These are phyloP conservation scores for Aphanomyces astaci DNA, from an alignment of 352 stramenopile species.

Conservation along the genomic window DNA sequence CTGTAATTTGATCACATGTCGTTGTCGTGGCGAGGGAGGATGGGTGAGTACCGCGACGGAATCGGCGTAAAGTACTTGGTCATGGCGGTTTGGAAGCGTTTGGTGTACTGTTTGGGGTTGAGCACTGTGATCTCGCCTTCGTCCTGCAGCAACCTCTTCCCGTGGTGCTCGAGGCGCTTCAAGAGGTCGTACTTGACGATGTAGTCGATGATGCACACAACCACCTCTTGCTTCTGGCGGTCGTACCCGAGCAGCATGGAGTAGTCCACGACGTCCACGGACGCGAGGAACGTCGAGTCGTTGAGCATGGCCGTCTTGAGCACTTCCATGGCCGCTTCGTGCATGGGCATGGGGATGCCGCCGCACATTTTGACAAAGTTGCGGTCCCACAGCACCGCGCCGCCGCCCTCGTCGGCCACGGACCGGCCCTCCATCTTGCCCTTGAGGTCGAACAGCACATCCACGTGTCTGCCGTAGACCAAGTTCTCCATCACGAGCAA, in stretches of 20 bases:
- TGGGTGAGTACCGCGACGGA: conserved; percentile 59
- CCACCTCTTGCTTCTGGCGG: conserved; percentile 76
- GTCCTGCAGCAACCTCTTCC: conserved; percentile 82
- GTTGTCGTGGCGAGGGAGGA: background rate
- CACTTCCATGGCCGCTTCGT: conserved; percentile 74
- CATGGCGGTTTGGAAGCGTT: conserved; percentile 78
- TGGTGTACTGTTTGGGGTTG: conserved; percentile 81
- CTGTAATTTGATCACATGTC: too few species aligned
- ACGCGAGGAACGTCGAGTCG: conserved; percentile 77
- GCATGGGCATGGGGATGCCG: conserved; percentile 69
- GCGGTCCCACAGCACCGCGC: conserved; percentile 69
- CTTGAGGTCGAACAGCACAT: conserved; percentile 83
- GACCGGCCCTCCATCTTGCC: conserved; percentile 77
- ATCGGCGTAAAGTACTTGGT: conserved; percentile 87
- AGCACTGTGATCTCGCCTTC: conserved; percentile 84
- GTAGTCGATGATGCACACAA: conserved; percentile 85
- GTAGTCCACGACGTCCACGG: conserved; percentile 79
- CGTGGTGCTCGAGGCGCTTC: conserved; percentile 85
- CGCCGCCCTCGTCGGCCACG: conserved; percentile 37
- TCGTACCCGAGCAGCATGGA: conserved; percentile 85
- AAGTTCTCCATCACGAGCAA: conserved; percentile 86
- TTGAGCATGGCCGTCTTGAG: conserved; percentile 79
- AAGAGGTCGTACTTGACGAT: conserved; percentile 88
- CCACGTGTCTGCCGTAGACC: conserved; percentile 76
- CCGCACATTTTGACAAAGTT: conserved; percentile 82